A percentile compares a stretch with the other conserved stretches of the same genome.
These are phyloP conservation scores for Mycena epipterygia DNA, from an alignment of 768 basidiomycete genomes.

Conservation along the genomic window DNA sequence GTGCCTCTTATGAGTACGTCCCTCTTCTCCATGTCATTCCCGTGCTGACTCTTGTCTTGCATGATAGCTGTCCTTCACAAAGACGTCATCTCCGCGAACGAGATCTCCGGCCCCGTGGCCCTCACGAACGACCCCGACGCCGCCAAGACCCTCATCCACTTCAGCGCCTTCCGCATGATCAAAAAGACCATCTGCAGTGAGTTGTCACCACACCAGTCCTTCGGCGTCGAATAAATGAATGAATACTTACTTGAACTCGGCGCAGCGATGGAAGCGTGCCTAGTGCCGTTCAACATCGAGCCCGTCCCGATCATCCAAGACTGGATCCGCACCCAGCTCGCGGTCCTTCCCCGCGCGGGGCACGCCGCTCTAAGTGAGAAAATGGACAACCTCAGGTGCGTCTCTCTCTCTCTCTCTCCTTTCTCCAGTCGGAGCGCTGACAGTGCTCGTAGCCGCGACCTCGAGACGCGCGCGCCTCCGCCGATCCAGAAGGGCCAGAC, in stretches of 20 bases:
- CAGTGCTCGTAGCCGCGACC: not conserved
- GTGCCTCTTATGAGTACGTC: constrained; percentile 52
- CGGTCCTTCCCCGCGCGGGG: constrained; percentile 33
- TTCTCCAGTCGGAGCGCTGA: constrained; percentile 3
- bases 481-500: constrained; percentile 29
- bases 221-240: not conserved
- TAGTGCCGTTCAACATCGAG: constrained; percentile 56
- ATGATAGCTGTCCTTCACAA: constrained; percentile 47
- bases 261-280: constrained; percentile 62
- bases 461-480: constrained; percentile 24
- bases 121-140: constrained; percentile 28
- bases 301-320: constrained; percentile 49
- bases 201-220: not conserved
- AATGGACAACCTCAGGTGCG: constrained; percentile 21
- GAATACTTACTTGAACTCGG: not conserved
- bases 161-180: constrained; percentile 54
- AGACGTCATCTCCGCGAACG: constrained; percentile 44
- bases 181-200: constrained; percentile 58
- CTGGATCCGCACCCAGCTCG: constrained; percentile 52
- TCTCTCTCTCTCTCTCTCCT: not conserved
- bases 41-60: not conserved
- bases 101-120: constrained; percentile 35
- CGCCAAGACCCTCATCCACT: constrained; percentile 49
- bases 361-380: constrained; percentile 41
- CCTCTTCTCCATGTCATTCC: not conserved